Evolutionary conservation across 2,329 filamentous ascomycete genomes (phyloP).

Genomic region (Colletotrichum sublineola): DNA sequence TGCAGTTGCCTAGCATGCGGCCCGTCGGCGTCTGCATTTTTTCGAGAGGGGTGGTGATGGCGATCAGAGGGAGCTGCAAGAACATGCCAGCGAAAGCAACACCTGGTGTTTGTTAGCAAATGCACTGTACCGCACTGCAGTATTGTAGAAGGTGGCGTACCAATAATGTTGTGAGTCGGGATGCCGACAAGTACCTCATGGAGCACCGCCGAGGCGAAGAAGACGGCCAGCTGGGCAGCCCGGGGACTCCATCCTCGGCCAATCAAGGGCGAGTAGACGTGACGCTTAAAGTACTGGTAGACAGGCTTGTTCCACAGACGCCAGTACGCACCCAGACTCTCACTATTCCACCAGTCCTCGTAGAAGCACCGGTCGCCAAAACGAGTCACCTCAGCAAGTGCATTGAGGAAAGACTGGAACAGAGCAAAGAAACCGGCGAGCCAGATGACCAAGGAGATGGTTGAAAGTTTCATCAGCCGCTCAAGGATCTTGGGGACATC

Average conservation of each 20-base stretch:
- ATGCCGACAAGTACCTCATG: conserved; percentile 95
- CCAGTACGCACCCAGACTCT: conserved; percentile 90
- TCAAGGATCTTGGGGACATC: conserved; percentile 87
- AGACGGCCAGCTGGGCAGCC: conserved; percentile 83
- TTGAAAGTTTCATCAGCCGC: conserved; percentile 92
- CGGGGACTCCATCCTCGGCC: conserved; percentile 83
- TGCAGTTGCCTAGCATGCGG: conserved; percentile 87
- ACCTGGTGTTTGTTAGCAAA: conserved; percentile 61
- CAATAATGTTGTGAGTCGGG: conserved; percentile 93
- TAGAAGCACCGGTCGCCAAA: conserved; percentile 98
- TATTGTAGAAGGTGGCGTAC: conserved; percentile 58
- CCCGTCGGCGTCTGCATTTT: conserved; percentile 82
- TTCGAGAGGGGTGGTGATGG: conserved; percentile 82
- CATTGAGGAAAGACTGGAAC: conserved; percentile 94
- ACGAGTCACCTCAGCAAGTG: conserved; percentile 86
- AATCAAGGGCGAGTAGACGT: conserved; percentile 90
- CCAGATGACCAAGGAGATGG: conserved; percentile 96
- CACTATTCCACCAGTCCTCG: conserved; percentile 97
- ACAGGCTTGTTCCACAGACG: conserved; percentile 98
- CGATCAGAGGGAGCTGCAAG: conserved; percentile 89
- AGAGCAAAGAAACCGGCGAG: conserved; percentile 96
- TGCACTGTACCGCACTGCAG: not conserved
- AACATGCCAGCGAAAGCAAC: conserved; percentile 97
- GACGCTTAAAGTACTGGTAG: conserved; percentile 94
- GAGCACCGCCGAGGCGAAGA: conserved; percentile 87